These are phyloP conservation scores for Cercospora sp. DNA, from an alignment of 2,329 filamentous ascomycete species.

Conservation along the genomic window DNA sequence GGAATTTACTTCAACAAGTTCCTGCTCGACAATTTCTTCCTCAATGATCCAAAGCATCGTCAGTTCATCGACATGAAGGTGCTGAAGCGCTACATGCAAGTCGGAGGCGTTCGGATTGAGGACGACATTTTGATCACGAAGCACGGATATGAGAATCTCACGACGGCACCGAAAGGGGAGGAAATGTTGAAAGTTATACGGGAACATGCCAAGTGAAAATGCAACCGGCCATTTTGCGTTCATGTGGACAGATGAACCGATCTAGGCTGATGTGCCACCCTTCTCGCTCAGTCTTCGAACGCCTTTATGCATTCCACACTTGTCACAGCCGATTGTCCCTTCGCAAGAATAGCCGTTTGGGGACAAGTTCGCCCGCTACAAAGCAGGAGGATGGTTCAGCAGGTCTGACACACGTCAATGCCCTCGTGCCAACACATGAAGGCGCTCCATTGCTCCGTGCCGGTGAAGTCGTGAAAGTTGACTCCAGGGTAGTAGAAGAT, in stretches of 20 bases:
- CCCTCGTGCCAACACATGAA: neutral
- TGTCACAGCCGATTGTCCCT: neutral
- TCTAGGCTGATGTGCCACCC: neutral
- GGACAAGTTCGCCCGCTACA: no score
- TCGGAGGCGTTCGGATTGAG: conserved; percentile 90
- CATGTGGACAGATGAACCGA: neutral
- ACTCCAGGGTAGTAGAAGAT: neutral
- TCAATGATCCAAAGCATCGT: conserved; percentile 59
- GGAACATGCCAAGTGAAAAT: conserved; percentile 14
- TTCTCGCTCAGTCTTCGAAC: neutral
- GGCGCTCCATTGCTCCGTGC: neutral
- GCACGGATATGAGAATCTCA: conserved; percentile 79
- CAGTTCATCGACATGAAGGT: conserved; percentile 65
- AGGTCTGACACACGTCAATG: neutral
- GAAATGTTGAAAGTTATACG: conserved; percentile 36
- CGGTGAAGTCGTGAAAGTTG: neutral
- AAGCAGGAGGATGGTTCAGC: no score
- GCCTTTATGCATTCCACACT: neutral
- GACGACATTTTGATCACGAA: conserved; percentile 80
- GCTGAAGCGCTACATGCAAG: conserved; percentile 67
- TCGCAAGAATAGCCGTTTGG: neutral
- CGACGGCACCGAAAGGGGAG: conserved; percentile 64
- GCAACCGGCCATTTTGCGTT: neutral
- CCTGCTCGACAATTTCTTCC: conserved; percentile 66
- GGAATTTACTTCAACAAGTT: conserved; percentile 77